Percentiles rank a stretch among this genome's conserved stretches.
phyloP scores from a whole-genome alignment of 164 flowering plant species.

The Chimonanthus praecox region DNA sequence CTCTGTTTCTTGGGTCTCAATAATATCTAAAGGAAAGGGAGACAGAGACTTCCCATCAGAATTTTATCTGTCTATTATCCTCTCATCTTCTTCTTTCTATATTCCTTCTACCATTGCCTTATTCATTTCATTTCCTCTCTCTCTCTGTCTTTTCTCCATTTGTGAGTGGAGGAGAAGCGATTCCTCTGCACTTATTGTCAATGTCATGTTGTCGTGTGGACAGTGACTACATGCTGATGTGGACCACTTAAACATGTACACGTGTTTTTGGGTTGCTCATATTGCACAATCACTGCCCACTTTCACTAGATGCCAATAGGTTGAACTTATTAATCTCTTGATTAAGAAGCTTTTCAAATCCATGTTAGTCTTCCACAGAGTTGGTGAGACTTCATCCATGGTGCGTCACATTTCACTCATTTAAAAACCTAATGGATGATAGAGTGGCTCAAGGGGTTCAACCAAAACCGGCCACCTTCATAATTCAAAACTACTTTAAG shows the following conservation, averaged over 20 bases:
- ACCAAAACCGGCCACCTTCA: too few relatives aligned
- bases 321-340: too few relatives aligned
- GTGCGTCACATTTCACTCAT: too few relatives aligned
- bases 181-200: too few relatives aligned
- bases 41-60: conserved; percentile 3
- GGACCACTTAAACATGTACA: neutral
- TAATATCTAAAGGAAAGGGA: neutral
- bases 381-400: too few relatives aligned
- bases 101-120: neutral
- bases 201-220: too few relatives aligned
- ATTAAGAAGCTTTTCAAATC: too few relatives aligned
- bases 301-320: too few relatives aligned
- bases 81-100: neutral
- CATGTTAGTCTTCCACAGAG: too few relatives aligned
- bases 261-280: neutral
- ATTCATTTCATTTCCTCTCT: neutral
- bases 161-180: neutral
- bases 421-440: too few relatives aligned
- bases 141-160: neutral
- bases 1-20: neutral
- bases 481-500: too few relatives aligned
- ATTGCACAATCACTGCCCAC: neutral
- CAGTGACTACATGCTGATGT: neutral
- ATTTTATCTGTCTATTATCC: neutral
- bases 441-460: too few relatives aligned